Percentiles rank a stretch among this genome's conserved stretches.
Conservation (phyloP, 768 basidiomycete species). For the Mycena albidolilacea region DNA sequence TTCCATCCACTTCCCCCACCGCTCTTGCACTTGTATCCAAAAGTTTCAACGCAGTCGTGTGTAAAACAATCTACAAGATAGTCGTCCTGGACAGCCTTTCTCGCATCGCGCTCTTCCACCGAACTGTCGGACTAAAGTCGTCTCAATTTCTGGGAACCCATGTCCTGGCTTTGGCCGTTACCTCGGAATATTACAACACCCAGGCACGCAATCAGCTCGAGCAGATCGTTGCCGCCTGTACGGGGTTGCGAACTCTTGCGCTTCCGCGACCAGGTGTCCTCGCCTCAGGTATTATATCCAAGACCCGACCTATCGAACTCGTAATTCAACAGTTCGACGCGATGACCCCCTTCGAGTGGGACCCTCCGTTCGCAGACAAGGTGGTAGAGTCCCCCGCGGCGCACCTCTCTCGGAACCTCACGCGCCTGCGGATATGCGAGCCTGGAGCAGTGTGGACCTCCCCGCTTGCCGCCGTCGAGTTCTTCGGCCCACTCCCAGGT, state of each 20-base stretch:
- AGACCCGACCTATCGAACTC: constrained; percentile 27
- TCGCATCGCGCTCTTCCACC: constrained; percentile 37
- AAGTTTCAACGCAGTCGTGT: constrained; percentile 34
- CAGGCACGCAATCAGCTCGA: constrained; percentile 29
- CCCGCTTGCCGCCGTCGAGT: constrained; percentile 29
- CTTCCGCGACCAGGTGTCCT: constrained; percentile 35
- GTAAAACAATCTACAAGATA: constrained; percentile 40
- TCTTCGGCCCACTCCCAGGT: constrained; percentile 33
- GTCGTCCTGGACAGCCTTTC: constrained; percentile 32
- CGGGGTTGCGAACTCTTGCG: constrained; percentile 21
- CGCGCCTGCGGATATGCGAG: constrained; percentile 41
- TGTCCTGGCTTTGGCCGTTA: constrained; percentile 27
- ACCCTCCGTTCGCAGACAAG: constrained; percentile 13
- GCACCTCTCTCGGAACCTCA: constrained; percentile 16
- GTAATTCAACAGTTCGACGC: constrained; percentile 36
- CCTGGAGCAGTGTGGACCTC: constrained; percentile 38
- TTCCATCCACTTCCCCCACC: constrained; percentile 19
- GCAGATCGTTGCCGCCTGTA: constrained; percentile 28
- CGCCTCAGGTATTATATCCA: constrained; percentile 12
- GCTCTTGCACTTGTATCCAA: constrained; percentile 35
- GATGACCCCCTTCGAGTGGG: constrained; percentile 32
- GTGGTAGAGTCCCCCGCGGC: constrained; percentile 14
- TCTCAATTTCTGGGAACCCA: constrained; percentile 21
- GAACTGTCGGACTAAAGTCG: constrained; percentile 26
- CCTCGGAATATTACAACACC: constrained; percentile 15